Base-by-base conservation (phyloP, 306 rosid genomes). In the Delonix regia region DNA sequence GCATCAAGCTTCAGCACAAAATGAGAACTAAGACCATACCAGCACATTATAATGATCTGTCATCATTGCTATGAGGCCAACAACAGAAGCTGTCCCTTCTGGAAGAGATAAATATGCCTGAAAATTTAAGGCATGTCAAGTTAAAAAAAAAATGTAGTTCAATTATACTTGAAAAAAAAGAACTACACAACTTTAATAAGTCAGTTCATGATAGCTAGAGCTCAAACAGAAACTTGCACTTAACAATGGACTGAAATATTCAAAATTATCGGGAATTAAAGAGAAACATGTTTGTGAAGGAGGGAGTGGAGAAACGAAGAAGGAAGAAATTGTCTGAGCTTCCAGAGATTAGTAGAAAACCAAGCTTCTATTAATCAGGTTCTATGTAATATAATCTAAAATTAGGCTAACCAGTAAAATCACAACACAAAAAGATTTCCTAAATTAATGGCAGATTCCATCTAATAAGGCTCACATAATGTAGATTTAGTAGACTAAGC, bases 41-140 rank as follows among this genome's bases (percentile, higher is more conserved):
- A 87, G 85, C 79, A 86, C 89, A 79, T 87, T 87, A 84, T 89
- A 91, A 84, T 91, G 91, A 80, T 91, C 97, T n/a, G 92, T 87
- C 97, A 91, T 89, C 97, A 87, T 86, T 25, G 94, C 97, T 71
- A 75, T 86, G 39, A 91, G 88, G 77, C 97, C 97, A 83, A 91
- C 86, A n/a, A 89, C 92, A 39, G 97, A 89, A 69, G 97, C 94
- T 49, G 90, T 81, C 57, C 97, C 97, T 79, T 91, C 97, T 68
- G 97, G 97, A 76, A 91, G 79, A 63, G 97, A 89, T 74, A 91
- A 78, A 85, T 91, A 91, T 1, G 94, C 93, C 97, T 91, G 85
- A 36, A 69, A 81, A 81, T 66, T 45, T 27, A 77, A 70, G 57
- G 34, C 44, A 72, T 61, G 12, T 24, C 53, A 59, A 73, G 71